These are phyloP conservation scores for Cytidiella melzeri DNA, from an alignment of 768 basidiomycete genomes.

Conservation along the genomic window DNA sequence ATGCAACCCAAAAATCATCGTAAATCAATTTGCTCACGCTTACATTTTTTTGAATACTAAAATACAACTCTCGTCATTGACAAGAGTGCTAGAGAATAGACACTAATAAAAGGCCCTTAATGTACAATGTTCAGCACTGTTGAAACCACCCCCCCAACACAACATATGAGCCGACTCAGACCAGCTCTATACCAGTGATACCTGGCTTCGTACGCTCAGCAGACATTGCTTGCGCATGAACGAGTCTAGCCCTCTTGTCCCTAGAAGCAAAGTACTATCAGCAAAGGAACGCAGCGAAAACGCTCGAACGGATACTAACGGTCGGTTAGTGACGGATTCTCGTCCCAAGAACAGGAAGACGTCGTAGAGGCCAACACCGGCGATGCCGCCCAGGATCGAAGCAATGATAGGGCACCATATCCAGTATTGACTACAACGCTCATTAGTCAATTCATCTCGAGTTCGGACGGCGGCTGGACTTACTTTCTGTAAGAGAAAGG, in stretches of 20 bases:
- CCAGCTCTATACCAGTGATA: conserved; percentile 10
- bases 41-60: background rate
- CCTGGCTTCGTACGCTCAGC: conserved; percentile 10
- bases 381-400: conserved; percentile 51
- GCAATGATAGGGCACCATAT: conserved; percentile 61
- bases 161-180: conserved; percentile 3
- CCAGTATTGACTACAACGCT: conserved; percentile 55
- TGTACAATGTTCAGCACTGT: too few species aligned
- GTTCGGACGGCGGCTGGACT: conserved; percentile 7
- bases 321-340: conserved; percentile 50
- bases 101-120: too few species aligned
- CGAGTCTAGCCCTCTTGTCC: conserved; percentile 6
- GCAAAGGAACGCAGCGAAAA: background rate
- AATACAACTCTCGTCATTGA: background rate
- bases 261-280: background rate
- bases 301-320: conserved; percentile 37
- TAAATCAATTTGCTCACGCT: background rate
- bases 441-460: conserved; percentile 12
- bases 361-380: conserved; percentile 53
- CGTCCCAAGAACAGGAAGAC: conserved; percentile 47
- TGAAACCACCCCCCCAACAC: too few species aligned
- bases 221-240: conserved; percentile 9
- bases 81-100: too few species aligned
- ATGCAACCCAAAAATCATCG: too few species aligned
- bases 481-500: conserved; percentile 40